Base-by-base conservation (phyloP, 495 filamentous ascomycete genomes). In the Hypomontagnella submonticulosa region DNA sequence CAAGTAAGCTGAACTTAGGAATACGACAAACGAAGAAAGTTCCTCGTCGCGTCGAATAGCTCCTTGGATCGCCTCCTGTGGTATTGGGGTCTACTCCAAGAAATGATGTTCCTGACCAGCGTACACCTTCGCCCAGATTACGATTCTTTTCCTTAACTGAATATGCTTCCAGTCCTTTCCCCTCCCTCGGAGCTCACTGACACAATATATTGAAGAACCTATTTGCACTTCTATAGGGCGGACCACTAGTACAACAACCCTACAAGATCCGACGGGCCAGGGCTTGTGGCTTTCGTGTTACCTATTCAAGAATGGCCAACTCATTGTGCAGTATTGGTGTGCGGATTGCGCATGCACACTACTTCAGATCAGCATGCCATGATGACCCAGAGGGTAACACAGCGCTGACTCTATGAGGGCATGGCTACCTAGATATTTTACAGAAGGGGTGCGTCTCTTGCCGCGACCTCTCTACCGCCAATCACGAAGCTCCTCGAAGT, bases 261-360 rank as follows among this genome's bases (percentile, higher is more conserved):
- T 69, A 69, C 56, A 66, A 61, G 51, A 71, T 60, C 53, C 27
- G 60, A 67, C 59, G 57, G n/a, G n/a, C n/a, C n/a, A n/a, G n/a
- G n/a, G 30, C 43, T 51, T 57, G 36, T 62, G 13, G 6, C 44
- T 40, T 48, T 62, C 38, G 71, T 73, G 68, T 59, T 63, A 73
- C 69, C 56, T 13, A 27, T 27, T 51, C n/a, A 12, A 42, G 12
- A 37, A 23, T 61, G 58, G 58, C 51, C 69, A 67, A 54, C 58
- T 67, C 65, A 67, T 16, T 57, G 40, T 54, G 60, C 61, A 61
- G 64, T 47, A 51, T 52, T 67, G 56, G 40, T 59, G 40, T 32
- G 56, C 48, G 54, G 43, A 55, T 61, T 61, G 55, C 57, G n/a
- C 51, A 55, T 57, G 50, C 59, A 46, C 49, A 60, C 49, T 51